Base-by-base conservation (phyloP, 345 rosid genomes). In the Aquilaria malaccensis region DNA sequence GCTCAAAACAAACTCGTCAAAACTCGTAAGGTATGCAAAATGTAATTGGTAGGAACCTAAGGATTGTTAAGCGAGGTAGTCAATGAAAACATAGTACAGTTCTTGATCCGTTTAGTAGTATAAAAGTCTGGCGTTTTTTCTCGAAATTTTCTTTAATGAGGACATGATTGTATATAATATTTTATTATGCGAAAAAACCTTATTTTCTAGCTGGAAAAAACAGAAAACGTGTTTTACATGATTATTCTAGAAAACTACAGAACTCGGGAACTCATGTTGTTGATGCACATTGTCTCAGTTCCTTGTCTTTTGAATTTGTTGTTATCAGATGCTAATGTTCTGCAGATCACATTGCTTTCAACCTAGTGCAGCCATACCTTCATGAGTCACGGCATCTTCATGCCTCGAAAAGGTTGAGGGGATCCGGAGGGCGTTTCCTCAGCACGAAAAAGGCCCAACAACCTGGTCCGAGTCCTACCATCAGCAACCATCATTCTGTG, bases 371-470 rank as follows among this genome's bases (percentile, higher is more conserved):
- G 92, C 89, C 85, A 0, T 88, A 88, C 68, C 89, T 88, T 66
- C 96, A 85, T 0, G 88, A 88, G 71, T 85, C 96, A 57, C 81
- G 96, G 55, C 96, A 88, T 72, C 72, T 69, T 51, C 96, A 88
- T 76, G 96, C 96, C 33, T 63, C 82, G 31, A 79, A 76, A 67
- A 82, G 92, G 70, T 82, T 86, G 6, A 80, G 93, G 63, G 96
- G 96, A 48, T 75, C 88, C 1, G 88, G 96, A 12, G 96, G 90
- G 13, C 86, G 90, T 33, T 88, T 88, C 65, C 85, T 88, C 57
- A 79, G 80, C 67, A 60, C 66, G 11, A 84, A 80, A 68, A 73
- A 80, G 76, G 74, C 63, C 43, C 67, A 82, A 66, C 83, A 83
- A 33, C 67, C 81, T 14, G 58, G 67, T 49, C 58, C 72, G 54